phyloP scores from a whole-genome alignment of 306 rosid species.

The Quillaja saponaria region DNA sequence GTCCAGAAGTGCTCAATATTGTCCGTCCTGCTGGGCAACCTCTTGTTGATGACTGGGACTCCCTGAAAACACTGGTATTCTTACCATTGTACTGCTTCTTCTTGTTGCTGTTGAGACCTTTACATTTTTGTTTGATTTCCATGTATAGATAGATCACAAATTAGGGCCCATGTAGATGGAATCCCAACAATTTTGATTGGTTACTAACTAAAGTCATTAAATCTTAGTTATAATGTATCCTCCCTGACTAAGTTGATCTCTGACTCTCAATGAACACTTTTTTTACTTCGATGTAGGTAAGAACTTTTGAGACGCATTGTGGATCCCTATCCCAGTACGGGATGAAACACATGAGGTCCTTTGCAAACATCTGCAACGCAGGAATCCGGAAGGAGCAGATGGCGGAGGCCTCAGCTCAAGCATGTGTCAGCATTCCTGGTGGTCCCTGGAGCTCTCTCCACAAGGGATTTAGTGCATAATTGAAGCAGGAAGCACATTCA shows the following conservation, averaged over 20 bases:
- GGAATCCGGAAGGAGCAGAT: conserved; percentile 64
- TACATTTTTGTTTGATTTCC: background rate
- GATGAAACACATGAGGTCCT: conserved; percentile 92
- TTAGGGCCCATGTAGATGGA: background rate
- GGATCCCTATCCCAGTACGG: conserved; percentile 95
- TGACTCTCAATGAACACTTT: background rate
- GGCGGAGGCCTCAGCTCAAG: conserved; percentile 79
- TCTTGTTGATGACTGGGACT: conserved; percentile 86
- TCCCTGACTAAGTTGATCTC: conserved; percentile 16
- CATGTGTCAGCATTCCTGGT: conserved; percentile 62
- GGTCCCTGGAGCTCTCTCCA: conserved; percentile 75
- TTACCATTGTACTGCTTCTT: conserved; percentile 16
- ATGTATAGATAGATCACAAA: conserved; percentile 14
- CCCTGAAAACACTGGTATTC: conserved; percentile 72
- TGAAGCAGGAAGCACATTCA: background rate
- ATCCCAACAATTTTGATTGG: background rate
- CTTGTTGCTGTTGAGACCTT: conserved; percentile 1
- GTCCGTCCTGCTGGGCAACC: conserved; percentile 68
- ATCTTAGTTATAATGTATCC: background rate
- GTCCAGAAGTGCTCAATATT: conserved; percentile 56
- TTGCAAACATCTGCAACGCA: conserved; percentile 89
- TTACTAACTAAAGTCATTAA: too few species aligned
- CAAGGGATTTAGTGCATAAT: conserved; percentile 72
- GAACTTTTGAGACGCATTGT: conserved; percentile 83
- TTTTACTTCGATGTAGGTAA: conserved; percentile 55